These are phyloP conservation scores for Xylaria castorea DNA, from an alignment of 495 filamentous ascomycete genomes.

Conservation along the genomic window DNA sequence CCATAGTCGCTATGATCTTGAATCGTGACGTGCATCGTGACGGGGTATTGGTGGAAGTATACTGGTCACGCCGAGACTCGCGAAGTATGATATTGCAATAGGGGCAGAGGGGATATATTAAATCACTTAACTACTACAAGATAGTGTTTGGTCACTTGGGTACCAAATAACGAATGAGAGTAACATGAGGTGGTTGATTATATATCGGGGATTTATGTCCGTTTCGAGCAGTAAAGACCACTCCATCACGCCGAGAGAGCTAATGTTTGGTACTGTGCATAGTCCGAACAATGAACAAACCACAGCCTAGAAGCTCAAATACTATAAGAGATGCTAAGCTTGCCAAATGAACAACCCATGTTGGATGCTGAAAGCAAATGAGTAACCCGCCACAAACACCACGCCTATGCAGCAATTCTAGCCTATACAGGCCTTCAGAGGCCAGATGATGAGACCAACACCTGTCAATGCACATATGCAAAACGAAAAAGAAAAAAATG, in stretches of 20 bases:
- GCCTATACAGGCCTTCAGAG: conserved; percentile 1
- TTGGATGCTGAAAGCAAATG: conserved; percentile 20
- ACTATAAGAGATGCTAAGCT: neutral
- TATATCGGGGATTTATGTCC: neutral
- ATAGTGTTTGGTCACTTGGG: neutral
- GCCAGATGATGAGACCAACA: conserved; percentile 19
- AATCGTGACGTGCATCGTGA: neutral
- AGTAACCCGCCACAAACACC: conserved; percentile 18
- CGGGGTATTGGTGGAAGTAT: neutral
- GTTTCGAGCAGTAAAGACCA: neutral
- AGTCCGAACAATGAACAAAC: neutral
- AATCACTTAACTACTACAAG: conserved; percentile 1
- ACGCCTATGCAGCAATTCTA: conserved; percentile 27
- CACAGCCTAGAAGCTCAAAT: neutral
- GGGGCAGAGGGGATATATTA: neutral
- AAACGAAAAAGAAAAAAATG: neutral
- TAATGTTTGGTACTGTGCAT: neutral
- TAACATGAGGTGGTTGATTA: neutral
- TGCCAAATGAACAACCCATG: neutral
- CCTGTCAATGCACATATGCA: conserved; percentile 24
- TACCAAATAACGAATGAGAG: neutral
- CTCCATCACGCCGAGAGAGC: neutral
- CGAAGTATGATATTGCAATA: neutral
- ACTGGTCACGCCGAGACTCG: neutral
- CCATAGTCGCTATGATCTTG: neutral